Percentiles rank a stretch among this genome's conserved stretches.
phyloP scores from a whole-genome alignment of 345 rosid species.

The Camelina neglecta region DNA sequence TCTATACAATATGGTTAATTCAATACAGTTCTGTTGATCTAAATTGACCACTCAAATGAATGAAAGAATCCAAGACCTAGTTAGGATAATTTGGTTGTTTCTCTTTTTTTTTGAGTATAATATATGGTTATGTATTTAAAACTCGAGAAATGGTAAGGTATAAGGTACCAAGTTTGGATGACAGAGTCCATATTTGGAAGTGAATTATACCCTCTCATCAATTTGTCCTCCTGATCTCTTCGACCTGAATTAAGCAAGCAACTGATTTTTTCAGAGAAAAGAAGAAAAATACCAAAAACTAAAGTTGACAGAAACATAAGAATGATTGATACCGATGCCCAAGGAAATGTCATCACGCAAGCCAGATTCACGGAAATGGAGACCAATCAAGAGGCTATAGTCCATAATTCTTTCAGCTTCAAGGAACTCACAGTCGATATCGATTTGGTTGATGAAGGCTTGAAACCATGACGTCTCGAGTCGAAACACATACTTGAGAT shows the following conservation, averaged over 20 bases:
- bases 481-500: slow-evolving; percentile 63
- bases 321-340: slow-evolving; percentile 38
- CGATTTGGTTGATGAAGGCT: slow-evolving; percentile 67
- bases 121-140: slow-evolving; percentile 4
- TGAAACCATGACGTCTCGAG: slow-evolving; percentile 62
- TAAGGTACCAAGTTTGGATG: slow-evolving; percentile 54
- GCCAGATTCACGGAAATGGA: slow-evolving; percentile 55
- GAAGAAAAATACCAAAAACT: neutral
- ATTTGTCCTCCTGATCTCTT: slow-evolving; percentile 47
- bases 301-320: neutral
- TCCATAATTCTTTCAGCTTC: slow-evolving; percentile 76
- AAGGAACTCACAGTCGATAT: slow-evolving; percentile 69
- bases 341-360: slow-evolving; percentile 49
- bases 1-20: neutral
- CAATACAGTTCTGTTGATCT: neutral
- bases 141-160: neutral
- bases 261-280: neutral
- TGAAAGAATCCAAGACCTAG: neutral
- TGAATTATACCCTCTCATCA: slow-evolving; percentile 63
- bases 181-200: slow-evolving; percentile 69
- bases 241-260: slow-evolving; percentile 41
- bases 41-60: neutral
- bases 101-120: neutral
- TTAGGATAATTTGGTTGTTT: neutral
- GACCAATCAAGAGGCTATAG: slow-evolving; percentile 72